Evolutionary conservation across 176 grass and related monocot species (phyloP).

Genomic region (Microstegium vimineum): DNA sequence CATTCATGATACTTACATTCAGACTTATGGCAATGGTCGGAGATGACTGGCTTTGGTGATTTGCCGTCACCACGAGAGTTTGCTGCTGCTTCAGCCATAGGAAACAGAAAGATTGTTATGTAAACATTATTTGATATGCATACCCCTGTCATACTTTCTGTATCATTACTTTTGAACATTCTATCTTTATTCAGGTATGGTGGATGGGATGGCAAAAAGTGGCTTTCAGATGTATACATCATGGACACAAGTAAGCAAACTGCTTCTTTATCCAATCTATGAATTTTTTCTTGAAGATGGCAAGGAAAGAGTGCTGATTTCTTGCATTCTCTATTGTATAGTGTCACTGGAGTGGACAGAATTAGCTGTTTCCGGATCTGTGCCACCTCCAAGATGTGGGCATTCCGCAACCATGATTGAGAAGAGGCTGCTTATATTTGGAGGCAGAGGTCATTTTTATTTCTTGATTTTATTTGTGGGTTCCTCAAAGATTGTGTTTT

Average conservation of each 20-base stretch:
- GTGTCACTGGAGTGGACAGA: constrained; percentile 92
- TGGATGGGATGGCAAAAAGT: constrained; percentile 98
- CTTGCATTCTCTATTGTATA: constrained; percentile 24
- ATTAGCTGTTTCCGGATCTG: constrained; percentile 71
- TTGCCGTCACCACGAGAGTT: constrained; percentile 88
- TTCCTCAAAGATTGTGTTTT: neutral
- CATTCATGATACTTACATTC: constrained; percentile 21
- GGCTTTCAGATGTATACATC: constrained; percentile 93
- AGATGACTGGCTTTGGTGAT: constrained; percentile 91
- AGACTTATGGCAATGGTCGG: constrained; percentile 98
- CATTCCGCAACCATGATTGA: constrained; percentile 98
- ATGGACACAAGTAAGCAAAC: constrained; percentile 85
- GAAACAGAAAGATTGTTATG: constrained; percentile 95
- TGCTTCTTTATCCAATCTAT: constrained; percentile 6
- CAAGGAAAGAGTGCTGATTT: constrained; percentile 4
- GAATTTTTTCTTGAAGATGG: constrained; percentile 3
- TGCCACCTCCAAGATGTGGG: constrained; percentile 77
- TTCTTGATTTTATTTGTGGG: neutral
- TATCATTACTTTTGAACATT: constrained; percentile 14
- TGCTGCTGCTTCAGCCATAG: constrained; percentile 78
- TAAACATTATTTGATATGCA: constrained; percentile 17
- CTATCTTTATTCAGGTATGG: constrained; percentile 57
- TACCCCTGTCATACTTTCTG: neutral
- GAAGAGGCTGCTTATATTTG: constrained; percentile 85
- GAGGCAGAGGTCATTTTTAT: constrained; percentile 74